Conservation (phyloP, 2,329 filamentous ascomycete species). For the Cladophialophora yegresii region DNA sequence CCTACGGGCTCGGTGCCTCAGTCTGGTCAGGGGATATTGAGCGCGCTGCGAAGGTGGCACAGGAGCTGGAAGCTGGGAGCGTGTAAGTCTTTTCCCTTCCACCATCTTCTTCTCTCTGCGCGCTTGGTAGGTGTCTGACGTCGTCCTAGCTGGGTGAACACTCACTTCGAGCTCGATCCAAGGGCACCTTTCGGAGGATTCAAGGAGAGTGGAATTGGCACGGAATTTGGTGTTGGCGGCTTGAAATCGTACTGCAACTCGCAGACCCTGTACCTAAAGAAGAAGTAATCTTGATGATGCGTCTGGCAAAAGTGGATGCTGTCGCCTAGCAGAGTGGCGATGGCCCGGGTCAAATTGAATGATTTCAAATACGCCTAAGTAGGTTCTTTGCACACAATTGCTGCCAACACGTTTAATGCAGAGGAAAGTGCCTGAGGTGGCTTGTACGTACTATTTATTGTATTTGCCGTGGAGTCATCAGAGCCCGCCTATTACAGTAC, state of each 20-base stretch:
- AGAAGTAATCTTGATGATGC: conserved; percentile 19
- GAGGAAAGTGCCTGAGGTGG: neutral
- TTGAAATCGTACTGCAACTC: conserved; percentile 36
- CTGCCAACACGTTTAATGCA: neutral
- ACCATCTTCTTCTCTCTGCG: too few relatives aligned
- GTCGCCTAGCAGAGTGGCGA: neutral
- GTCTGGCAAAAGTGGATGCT: neutral
- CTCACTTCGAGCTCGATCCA: conserved; percentile 27
- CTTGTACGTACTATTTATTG: neutral
- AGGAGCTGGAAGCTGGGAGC: conserved; percentile 32
- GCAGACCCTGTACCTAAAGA: conserved; percentile 33
- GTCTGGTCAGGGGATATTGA: conserved; percentile 33
- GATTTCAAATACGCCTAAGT: neutral
- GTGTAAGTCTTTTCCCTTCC: conserved; percentile 2
- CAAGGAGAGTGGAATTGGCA: conserved; percentile 40
- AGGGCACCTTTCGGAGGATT: conserved; percentile 35
- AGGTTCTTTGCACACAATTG: neutral
- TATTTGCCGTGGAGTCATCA: neutral
- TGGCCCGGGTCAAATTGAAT: neutral
- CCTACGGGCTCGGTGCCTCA: conserved; percentile 28
- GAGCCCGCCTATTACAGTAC: neutral
- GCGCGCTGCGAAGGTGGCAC: conserved; percentile 24
- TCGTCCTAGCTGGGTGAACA: conserved; percentile 42
- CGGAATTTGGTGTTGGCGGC: conserved; percentile 36
- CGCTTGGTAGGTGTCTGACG: neutral